Evolutionary conservation across 2,329 filamentous ascomycete genomes (phyloP), one percentile per base, ranked within the genome.

Genomic region (Dothistroma pini): DNA sequence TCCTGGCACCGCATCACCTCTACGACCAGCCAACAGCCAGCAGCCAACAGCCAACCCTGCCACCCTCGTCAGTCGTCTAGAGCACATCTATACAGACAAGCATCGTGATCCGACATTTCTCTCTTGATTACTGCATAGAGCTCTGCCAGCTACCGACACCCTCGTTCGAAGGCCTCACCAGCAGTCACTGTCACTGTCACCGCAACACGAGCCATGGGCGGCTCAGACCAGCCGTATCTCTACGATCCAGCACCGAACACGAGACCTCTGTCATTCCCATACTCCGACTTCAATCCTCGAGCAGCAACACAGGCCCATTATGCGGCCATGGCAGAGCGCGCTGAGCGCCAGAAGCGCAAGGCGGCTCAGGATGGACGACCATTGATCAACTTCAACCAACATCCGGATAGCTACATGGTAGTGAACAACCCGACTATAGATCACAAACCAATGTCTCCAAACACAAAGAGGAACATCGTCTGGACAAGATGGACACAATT

Each of bases 311-410:
- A 91, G 72, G 89, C 90, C 64, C 93, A 89, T 77, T 90, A 73
- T 65, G 68, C 85, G 80, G 79, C 86, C 71, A 83, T 67, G 51
- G 31, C 60, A 56, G 54, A 66, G 49, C 63, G 85, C 12, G 84
- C 85, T 57, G 79, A 84, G 19, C 72, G 74, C 35, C 80, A 78
- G 34, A 73, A 75, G 47, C 80, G 77, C 29, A 87, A 83, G 70
- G 81, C 84, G 48, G 88, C 89, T 80, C 83, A 82, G 50, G 81
- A 89, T 57, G 92, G 91, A 0, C 92, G 91, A 12, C 78, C 96
- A 65, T 77, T 96, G 63, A 84, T 96, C 66, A 78, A 97, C 64
- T 89, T 96, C 80, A 95, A 96, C 75, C 83, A 85, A 60, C 93
- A 96, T 75, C 92, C 93, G 1, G 92, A 97, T 71, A 81, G 86